Conservation (phyloP, 1,139 yeast species). For the Suhomyces maxii region DNA sequence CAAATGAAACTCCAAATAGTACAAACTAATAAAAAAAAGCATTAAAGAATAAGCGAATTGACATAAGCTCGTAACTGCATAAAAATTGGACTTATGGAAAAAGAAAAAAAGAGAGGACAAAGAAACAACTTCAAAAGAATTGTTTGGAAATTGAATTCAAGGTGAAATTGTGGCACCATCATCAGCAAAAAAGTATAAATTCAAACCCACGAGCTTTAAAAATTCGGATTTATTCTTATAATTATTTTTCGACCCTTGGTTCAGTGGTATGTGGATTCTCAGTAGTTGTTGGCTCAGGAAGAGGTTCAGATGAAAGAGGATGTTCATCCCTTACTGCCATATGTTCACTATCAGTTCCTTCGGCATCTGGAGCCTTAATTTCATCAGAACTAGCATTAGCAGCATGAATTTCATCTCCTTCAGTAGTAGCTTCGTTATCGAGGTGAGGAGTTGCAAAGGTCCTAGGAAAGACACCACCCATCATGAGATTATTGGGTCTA, state of each 20-base stretch:
- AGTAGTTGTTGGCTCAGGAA: not conserved
- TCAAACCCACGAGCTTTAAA: too few relatives aligned
- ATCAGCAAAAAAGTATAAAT: too few relatives aligned
- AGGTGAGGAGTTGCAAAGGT: not conserved
- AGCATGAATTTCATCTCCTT: not conserved
- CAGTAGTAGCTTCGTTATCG: not conserved
- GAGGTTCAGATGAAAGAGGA: not conserved
- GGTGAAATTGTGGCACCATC: too few relatives aligned
- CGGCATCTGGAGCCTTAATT: not conserved
- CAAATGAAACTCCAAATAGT: too few relatives aligned
- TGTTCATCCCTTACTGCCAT: not conserved
- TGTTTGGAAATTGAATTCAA: too few relatives aligned
- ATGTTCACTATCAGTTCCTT: not conserved
- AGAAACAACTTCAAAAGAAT: too few relatives aligned
- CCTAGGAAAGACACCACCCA: slow-evolving; percentile 5
- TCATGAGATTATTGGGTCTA: not conserved
- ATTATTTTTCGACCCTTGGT: not conserved
- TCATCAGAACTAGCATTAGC: not conserved
- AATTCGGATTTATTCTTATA: too few relatives aligned
- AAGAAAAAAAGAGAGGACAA: too few relatives aligned
- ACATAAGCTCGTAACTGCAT: too few relatives aligned
- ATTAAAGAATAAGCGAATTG: too few relatives aligned
- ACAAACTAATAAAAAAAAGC: too few relatives aligned
- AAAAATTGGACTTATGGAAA: too few relatives aligned
- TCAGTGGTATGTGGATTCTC: not conserved